Base-by-base conservation (phyloP, 805 yeast species). In the Brettanomyces nanus region DNA sequence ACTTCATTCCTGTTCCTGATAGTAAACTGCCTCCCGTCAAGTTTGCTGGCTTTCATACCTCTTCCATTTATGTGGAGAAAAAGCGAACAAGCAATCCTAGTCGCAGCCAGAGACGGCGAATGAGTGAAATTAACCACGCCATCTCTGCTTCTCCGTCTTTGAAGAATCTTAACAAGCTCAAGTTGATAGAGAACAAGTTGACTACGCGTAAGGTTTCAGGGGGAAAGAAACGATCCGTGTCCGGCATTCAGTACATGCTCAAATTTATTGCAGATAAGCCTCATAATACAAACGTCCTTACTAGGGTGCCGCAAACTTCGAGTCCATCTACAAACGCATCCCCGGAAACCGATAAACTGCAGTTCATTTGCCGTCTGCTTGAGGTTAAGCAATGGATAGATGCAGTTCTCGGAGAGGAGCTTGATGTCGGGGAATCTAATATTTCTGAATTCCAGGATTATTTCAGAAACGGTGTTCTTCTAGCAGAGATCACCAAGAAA, bases 401-500 rank as follows among this genome's bases (percentile, higher is more conserved):
- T 48, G 42, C 45, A 1, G 47, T 55, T 15, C 37, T 60, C 4
- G 47, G 38, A 4, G 52, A 50, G 31, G 29, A 43, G 11, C 53
- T 61, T 5, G 54, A 49, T 14, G 36, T 56, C 6, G 38, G 45
- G 11, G 56, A 62, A 19, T 72, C 68, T 39, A 52, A 58, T 13
- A 63, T 76, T 3, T 68, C 61, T 4, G 70, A 71, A 29, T 64
- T 74, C 39, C 71, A 83, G 27, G 75, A 81, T 33, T 73, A 77
- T 28, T 61, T 92, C 21, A 69, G 89, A 45, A 82, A 90, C 60
- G 98, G 98, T 45, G 87, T 89, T 2, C 67, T 77, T 31, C 63
- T 92, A 26, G 97, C 97, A 2, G 77, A 83, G 52, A 59, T 90
- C 30, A 78, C 95, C 6, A 73, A 76, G 47, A 71, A 66, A 3